phyloP scores from a whole-genome alignment of 306 rosid species.

The Purshia tridentata region DNA sequence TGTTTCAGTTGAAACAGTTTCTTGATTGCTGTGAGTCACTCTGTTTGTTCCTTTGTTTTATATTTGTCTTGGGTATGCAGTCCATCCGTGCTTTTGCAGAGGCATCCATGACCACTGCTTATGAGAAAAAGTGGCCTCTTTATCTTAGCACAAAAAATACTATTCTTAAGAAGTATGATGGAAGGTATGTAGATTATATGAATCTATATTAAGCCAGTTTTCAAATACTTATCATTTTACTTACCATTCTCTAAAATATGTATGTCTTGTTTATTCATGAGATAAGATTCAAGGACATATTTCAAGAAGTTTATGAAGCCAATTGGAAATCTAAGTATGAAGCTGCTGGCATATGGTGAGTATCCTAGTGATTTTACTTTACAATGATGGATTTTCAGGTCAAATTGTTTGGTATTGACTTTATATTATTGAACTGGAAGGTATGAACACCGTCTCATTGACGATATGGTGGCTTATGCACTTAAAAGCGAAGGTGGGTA shows the following conservation, averaged over 20 bases:
- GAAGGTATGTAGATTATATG: conserved; percentile 77
- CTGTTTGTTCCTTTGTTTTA: conserved; percentile 7
- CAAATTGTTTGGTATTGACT: conserved; percentile 18
- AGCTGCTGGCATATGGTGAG: conserved; percentile 96
- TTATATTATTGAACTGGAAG: conserved; percentile 41
- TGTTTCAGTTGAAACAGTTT: conserved; percentile 25
- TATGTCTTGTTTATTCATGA: conserved; percentile 19
- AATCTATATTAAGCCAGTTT: conserved; percentile 10
- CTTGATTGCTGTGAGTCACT: conserved; percentile 22
- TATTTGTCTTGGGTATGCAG: conserved; percentile 41
- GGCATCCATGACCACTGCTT: conserved; percentile 87
- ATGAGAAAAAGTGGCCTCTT: conserved; percentile 93
- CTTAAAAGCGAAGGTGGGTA: conserved; percentile 98
- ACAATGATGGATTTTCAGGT: conserved; percentile 12
- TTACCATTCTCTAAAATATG: background rate
- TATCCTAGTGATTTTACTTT: conserved; percentile 2
- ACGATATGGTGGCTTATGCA: conserved; percentile 99
- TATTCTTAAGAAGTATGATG: conserved; percentile 96
- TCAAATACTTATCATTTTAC: background rate
- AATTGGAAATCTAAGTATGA: conserved; percentile 90
- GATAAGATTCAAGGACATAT: conserved; percentile 95
- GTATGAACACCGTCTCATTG: conserved; percentile 99
- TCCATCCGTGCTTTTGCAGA: conserved; percentile 91
- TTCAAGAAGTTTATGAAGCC: conserved; percentile 96
- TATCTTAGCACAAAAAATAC: conserved; percentile 98